phyloP scores from a whole-genome alignment of 108 stramenopile genomes.

The Cyclostephanos invisitatus region DNA sequence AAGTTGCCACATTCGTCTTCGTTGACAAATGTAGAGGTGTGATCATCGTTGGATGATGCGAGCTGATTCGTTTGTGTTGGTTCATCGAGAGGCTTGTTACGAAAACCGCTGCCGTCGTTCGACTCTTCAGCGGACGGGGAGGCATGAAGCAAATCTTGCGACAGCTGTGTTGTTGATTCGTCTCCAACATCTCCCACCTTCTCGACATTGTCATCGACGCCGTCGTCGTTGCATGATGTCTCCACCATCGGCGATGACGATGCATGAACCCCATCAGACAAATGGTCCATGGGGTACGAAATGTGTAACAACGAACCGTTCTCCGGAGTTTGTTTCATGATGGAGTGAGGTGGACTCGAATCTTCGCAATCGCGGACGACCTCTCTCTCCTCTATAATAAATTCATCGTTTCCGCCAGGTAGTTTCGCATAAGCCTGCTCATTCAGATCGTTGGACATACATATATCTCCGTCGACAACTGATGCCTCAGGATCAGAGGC shows the following conservation, averaged over 20 bases:
- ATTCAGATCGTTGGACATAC: not conserved
- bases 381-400: not conserved
- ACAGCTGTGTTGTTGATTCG: constrained; percentile 17
- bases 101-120: not conserved
- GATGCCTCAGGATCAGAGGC: not conserved
- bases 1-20: not conserved
- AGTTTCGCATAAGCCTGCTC: not conserved
- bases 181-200: constrained; percentile 1
- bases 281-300: constrained; percentile 39
- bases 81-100: not conserved
- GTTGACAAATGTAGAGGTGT: not conserved
- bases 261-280: not conserved
- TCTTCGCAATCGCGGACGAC: not conserved
- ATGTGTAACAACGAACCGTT: constrained; percentile 17
- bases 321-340: constrained; percentile 37
- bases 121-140: not conserved
- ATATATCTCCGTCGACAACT: not conserved
- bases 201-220: not conserved
- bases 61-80: not conserved
- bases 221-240: not conserved
- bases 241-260: constrained; percentile 2
- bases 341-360: not conserved
- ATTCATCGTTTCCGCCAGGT: not conserved
- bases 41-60: not conserved
- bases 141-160: constrained; percentile 34